These are phyloP conservation scores for Euphorbia corollata DNA, from an alignment of 441 rosid genomes.

Conservation along the genomic window DNA sequence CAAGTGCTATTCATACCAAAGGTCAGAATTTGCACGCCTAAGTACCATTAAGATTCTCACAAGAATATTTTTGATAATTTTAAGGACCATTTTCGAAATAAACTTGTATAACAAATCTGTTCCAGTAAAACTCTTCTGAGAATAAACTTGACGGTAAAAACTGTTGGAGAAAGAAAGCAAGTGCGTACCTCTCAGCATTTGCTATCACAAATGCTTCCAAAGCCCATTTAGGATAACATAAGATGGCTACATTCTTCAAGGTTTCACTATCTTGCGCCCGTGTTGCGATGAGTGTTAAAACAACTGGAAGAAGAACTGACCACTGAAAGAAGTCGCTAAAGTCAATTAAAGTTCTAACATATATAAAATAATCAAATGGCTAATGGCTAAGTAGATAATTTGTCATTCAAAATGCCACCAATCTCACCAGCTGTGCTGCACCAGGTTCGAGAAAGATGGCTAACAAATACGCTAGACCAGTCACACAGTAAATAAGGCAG, in stretches of 20 bases:
- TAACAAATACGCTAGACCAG: conserved; percentile 76
- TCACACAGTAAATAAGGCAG: conserved; percentile 86
- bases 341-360: not conserved
- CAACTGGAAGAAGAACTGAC: conserved; percentile 90
- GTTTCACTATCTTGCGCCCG: conserved; percentile 30
- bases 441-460: conserved; percentile 72
- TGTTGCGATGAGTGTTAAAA: conserved; percentile 76
- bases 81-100: no score
- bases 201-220: conserved; percentile 73
- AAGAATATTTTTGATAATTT: no score
- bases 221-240: conserved; percentile 91
- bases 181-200: conserved; percentile 59
- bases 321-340: conserved; percentile 38
- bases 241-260: conserved; percentile 33
- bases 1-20: no score
- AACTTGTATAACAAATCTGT: no score
- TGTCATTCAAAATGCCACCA: conserved; percentile 13
- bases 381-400: conserved; percentile 7
- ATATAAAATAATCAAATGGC: conserved; percentile 11
- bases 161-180: conserved; percentile 80
- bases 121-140: no score
- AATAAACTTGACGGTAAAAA: conserved; percentile 83
- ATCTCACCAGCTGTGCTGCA: conserved; percentile 76
- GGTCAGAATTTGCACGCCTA: no score
- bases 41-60: no score